These are phyloP conservation scores for Cyberlindnera americana DNA, from an alignment of 805 yeast species.

Conservation along the genomic window DNA sequence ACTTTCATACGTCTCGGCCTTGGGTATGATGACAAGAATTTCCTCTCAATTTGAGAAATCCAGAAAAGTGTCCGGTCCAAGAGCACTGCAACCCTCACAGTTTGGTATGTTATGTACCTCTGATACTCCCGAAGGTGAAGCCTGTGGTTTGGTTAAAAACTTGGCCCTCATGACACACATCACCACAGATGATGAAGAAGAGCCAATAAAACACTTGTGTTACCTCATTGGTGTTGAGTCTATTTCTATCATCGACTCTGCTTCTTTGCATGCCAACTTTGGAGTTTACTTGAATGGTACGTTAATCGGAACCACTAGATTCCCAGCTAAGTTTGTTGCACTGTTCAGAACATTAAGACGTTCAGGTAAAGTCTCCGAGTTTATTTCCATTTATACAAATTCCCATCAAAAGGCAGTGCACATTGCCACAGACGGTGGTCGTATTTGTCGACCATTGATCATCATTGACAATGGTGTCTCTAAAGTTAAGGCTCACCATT, in stretches of 20 bases:
- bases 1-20: constrained; percentile 86
- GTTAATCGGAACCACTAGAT: constrained; percentile 82
- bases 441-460: constrained; percentile 95
- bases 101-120: constrained; percentile 99
- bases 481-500: constrained; percentile 68
- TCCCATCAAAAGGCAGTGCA: constrained; percentile 90
- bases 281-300: constrained; percentile 95
- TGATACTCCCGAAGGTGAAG: constrained; percentile 99
- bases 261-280: constrained; percentile 74
- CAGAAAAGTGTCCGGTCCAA: constrained; percentile 96
- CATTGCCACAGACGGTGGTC: constrained; percentile 98
- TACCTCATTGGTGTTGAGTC: constrained; percentile 87
- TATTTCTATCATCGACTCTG: constrained; percentile 74
- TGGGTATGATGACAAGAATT: constrained; percentile 99
- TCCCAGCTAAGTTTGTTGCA: constrained; percentile 76
- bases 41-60: constrained; percentile 99
- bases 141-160: constrained; percentile 97
- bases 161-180: constrained; percentile 98
- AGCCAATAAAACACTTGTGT: constrained; percentile 75
- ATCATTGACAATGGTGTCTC: constrained; percentile 74
- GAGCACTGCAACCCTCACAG: constrained; percentile 98
- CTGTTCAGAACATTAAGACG: constrained; percentile 80
- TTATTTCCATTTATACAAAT: constrained; percentile 87
- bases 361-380: constrained; percentile 80
- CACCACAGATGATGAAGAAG: constrained; percentile 96